Conservation (phyloP, 495 filamentous ascomycete genomes). For the Penicillium antarcticum region DNA sequence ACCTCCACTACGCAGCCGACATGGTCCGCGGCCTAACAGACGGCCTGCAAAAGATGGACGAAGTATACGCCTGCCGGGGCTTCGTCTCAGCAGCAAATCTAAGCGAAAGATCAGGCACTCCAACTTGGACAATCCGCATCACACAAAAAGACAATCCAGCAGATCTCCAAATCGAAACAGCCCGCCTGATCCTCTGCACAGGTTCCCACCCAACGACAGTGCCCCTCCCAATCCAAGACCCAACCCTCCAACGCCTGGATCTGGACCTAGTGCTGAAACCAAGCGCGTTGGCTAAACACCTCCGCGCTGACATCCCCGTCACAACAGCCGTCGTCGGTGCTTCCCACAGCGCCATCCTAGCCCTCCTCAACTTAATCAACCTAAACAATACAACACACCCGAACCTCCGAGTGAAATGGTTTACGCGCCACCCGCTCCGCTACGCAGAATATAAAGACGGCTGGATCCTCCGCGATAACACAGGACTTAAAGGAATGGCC, state of each 20-base stretch:
- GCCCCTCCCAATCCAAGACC: slow-evolving; percentile 34
- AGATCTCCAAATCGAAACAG: slow-evolving; percentile 33
- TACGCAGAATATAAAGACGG: slow-evolving; percentile 60
- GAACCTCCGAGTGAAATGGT: slow-evolving; percentile 55
- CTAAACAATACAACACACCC: slow-evolving; percentile 49
- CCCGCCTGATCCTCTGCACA: slow-evolving; percentile 55
- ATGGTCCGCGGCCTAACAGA: slow-evolving; percentile 48
- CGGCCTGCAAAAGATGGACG: slow-evolving; percentile 44
- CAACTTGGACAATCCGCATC: slow-evolving; percentile 44
- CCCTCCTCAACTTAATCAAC: slow-evolving; percentile 55
- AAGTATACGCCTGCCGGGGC: slow-evolving; percentile 39
- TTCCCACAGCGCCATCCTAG: slow-evolving; percentile 60
- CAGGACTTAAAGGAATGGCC: slow-evolving; percentile 58
- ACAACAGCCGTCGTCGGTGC: slow-evolving; percentile 57
- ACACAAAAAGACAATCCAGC: slow-evolving; percentile 22
- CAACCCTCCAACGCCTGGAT: slow-evolving; percentile 37
- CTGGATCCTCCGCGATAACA: slow-evolving; percentile 63
- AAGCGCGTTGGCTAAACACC: slow-evolving; percentile 38
- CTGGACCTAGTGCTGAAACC: slow-evolving; percentile 57
- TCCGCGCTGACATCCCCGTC: slow-evolving; percentile 32
- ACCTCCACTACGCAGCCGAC: slow-evolving; percentile 52
- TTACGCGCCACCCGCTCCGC: slow-evolving; percentile 56
- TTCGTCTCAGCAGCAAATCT: slow-evolving; percentile 41
- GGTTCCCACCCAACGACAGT: slow-evolving; percentile 49
- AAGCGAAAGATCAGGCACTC: slow-evolving; percentile 18